Base-by-base conservation (phyloP, 2,329 filamentous ascomycete species). In the Sporothrix curviconia region DNA sequence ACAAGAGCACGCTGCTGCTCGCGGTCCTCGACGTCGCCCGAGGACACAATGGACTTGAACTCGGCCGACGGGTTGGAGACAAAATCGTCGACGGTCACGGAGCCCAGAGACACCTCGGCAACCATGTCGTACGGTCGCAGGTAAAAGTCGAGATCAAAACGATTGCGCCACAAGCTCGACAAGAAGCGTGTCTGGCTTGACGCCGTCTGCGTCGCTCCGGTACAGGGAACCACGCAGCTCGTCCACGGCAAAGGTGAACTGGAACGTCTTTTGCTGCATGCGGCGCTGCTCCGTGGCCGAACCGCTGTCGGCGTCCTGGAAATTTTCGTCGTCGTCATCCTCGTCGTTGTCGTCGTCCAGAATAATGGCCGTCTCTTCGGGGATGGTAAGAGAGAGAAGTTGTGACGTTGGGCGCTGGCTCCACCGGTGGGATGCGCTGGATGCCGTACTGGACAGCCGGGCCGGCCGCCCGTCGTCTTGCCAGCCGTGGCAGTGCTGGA, bases 41-140 rank as follows among this genome's bases (percentile, higher is more conserved):
- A 96, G 0, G 92, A 95, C n/a, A 99, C 84, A 52, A 99, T 95
- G 25, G 92, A 92, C 72, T 94, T 96, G 77, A 99, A 99, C 66
- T 97, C 92, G 7, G 87, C 86, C 0, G 89, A 76, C 0, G 91
- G 85, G 55, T 92, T 87, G 63, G 94, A 92, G 8, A 99, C 92
- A 67, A 97, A 92, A 68, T 99, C 94, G 66, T 97, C 92, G 3
- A 99, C 84, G 0, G 87, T 90, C 17, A 99, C 77, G 1, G 90
- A 92, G 14, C 89, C 88, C 9, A 99, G 79, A 0, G 90, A 85
- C 25, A 99, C 89, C 66, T 96, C 89, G 1, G 94, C 92, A 25
- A 86, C 89, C 86, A 99, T 94, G 68, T 99, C 92, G 64, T 87
- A 96, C 0, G 89, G 86, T 24, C 92, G 81, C 59, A 95, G 85